Conservation (phyloP, 306 rosid species). For the Vachellia pachyceras region DNA sequence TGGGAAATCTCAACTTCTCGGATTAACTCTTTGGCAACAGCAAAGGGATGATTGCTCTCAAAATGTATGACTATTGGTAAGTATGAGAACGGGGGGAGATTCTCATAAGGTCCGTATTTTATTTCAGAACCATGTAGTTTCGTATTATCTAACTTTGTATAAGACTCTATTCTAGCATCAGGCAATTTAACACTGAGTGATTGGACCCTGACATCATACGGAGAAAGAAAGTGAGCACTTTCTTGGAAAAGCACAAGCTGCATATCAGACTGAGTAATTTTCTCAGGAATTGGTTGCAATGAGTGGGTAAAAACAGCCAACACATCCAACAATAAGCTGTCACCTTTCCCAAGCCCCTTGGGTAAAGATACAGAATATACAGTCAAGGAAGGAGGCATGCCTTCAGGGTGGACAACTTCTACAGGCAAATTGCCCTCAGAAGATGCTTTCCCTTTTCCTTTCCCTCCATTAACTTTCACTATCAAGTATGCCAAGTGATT, state of each 20-base stretch:
- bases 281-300: conserved; percentile 85
- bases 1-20: conserved; percentile 95
- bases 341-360: conserved; percentile 77
- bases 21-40: conserved; percentile 82
- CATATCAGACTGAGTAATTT: conserved; percentile 83
- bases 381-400: conserved; percentile 61
- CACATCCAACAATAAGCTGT: conserved; percentile 64
- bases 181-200: conserved; percentile 80
- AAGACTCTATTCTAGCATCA: conserved; percentile 88
- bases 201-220: conserved; percentile 75
- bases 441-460: conserved; percentile 68
- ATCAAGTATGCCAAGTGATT: conserved; percentile 69
- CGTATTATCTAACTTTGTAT: conserved; percentile 66
- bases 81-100: conserved; percentile 72
- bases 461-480: conserved; percentile 64
- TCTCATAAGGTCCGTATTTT: conserved; percentile 87
- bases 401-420: conserved; percentile 60
- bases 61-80: conserved; percentile 79
- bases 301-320: conserved; percentile 71
- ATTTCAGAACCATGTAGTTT: conserved; percentile 89
- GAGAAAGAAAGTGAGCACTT: conserved; percentile 81
- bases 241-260: conserved; percentile 88
- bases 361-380: conserved; percentile 74
- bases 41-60: conserved; percentile 88
- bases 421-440: conserved; percentile 55